Evolutionary conservation across 2,329 filamentous ascomycete genomes (phyloP), one percentile per base, ranked within the genome.

Genomic region (Cercospora berteroae): DNA sequence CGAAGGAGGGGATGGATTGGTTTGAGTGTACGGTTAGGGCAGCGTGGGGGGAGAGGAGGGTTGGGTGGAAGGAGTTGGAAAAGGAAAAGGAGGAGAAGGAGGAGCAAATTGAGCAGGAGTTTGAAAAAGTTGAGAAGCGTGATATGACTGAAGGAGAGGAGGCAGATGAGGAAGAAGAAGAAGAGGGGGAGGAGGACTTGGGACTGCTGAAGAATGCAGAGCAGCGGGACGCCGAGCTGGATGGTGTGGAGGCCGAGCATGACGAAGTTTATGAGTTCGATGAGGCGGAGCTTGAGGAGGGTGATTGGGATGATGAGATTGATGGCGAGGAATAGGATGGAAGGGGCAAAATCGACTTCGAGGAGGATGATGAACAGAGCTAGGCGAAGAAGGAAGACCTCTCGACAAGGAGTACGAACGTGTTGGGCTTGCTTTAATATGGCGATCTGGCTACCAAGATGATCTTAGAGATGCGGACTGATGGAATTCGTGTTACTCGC

Each of bases 301-400:
- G 1, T 39, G 36, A n/a, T 39, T 39, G 36, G 36, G 5, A 39
- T 0, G 36, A 39, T 7, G 36, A 39, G 36, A 39, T 39, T 1
- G 36, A 16, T 39, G 36, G 2, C 7, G 36, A 39, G 36, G 36
- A n/a, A n/a, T n/a, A 39, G 3, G 36, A 7, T 5, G 36, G n/a
- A n/a, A 5, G 5, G 1, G 36, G 1, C 3, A 5, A 2, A 5
- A 4, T n/a, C 1, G 13, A 39, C 0, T 4, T 2, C 36, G 36
- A n/a, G 36, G 36, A n/a, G 1, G 36, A n/a, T n/a, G 13, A 39
- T 39, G 36, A 39, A 39, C 13, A 39, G 13, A 39, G 4, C 13
- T 39, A 39, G 13, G 36, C 36, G 4, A 36, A 16, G 5, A 39
- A 16, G 13, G 13, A 39, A 0, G 36, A 39, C 36, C 6, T n/a